Conservation (phyloP, 106 monocot species). For the Narthecium ossifragum region DNA sequence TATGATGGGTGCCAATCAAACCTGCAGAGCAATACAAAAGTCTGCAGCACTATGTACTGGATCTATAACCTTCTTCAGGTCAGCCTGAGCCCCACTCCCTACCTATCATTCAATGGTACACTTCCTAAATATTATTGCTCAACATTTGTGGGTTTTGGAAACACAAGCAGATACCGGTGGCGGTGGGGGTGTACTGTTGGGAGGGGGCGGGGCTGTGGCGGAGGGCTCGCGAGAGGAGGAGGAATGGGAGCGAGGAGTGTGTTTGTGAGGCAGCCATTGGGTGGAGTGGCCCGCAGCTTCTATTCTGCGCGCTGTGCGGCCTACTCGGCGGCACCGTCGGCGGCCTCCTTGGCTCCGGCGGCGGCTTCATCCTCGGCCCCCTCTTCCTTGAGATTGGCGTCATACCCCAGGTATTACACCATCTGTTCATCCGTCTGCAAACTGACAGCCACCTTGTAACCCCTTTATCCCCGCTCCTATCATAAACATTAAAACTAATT, state of each 20-base stretch:
- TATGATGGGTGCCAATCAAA: not conserved
- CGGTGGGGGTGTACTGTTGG: conserved; percentile 61
- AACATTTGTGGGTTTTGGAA: too few relatives aligned
- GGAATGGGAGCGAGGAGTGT: conserved; percentile 57
- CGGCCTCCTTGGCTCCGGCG: conserved; percentile 93
- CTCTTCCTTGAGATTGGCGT: conserved; percentile 90
- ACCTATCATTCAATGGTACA: too few relatives aligned
- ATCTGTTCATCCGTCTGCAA: too few relatives aligned
- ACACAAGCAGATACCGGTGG: conserved; percentile 59
- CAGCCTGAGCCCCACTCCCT: not conserved
- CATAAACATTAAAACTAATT: too few relatives aligned
- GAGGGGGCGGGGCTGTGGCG: conserved; percentile 55
- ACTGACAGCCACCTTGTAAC: too few relatives aligned
- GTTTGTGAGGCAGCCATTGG: conserved; percentile 95
- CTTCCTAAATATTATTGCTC: not conserved
- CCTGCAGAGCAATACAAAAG: conserved; percentile 50
- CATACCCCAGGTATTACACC: conserved; percentile 93
- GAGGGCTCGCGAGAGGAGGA: conserved; percentile 54
- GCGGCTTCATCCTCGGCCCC: conserved; percentile 97
- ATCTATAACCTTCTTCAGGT: conserved; percentile 77
- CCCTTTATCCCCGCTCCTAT: too few relatives aligned
- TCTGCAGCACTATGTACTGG: conserved; percentile 75
- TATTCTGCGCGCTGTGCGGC: conserved; percentile 79
- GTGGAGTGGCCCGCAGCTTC: conserved; percentile 53
- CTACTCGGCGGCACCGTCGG: conserved; percentile 88